A percentile compares a stretch with the other conserved stretches of the same genome.
phyloP scores from a whole-genome alignment of 352 stramenopile genomes.

The Pythium rishiriense region DNA sequence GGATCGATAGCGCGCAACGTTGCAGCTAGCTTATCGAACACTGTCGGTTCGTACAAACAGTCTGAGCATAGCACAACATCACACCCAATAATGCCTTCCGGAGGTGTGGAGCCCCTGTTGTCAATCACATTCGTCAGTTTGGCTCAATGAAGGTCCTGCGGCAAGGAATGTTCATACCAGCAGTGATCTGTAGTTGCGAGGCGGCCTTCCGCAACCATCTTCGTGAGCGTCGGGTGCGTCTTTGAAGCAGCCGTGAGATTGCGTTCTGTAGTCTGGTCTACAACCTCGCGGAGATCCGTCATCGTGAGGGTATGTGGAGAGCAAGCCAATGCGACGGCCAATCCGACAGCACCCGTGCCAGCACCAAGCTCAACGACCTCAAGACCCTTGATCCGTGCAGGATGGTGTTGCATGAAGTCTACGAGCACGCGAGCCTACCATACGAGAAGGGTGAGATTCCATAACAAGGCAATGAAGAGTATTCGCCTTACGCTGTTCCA shows the following conservation, averaged over 20 bases:
- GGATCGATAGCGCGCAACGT: slow-evolving; percentile 41
- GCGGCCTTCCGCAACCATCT: slow-evolving; percentile 20
- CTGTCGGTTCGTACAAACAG: slow-evolving; percentile 61
- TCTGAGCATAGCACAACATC: slow-evolving; percentile 59
- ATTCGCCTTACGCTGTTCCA: slow-evolving; percentile 62
- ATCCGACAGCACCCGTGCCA: slow-evolving; percentile 51
- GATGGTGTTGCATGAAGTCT: slow-evolving; percentile 37
- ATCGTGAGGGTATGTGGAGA: slow-evolving; percentile 42
- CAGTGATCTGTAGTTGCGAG: slow-evolving; percentile 34
- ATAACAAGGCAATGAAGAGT: not conserved
- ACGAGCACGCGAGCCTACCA: slow-evolving; percentile 47
- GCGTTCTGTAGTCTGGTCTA: slow-evolving; percentile 35
- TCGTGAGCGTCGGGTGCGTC: slow-evolving; percentile 28
- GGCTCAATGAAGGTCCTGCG: not conserved
- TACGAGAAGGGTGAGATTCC: not conserved
- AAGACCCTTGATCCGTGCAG: slow-evolving; percentile 29
- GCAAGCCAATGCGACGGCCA: slow-evolving; percentile 36
- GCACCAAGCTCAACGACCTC: slow-evolving; percentile 59
- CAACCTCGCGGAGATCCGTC: slow-evolving; percentile 52
- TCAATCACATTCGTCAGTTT: not conserved
- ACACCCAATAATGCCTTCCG: slow-evolving; percentile 1
- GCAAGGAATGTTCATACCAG: slow-evolving; percentile 34
- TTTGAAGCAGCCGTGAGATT: slow-evolving; percentile 35
- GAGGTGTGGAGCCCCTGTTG: slow-evolving; percentile 13
- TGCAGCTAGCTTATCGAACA: slow-evolving; percentile 38